Evolutionary conservation across 139 green algal species (phyloP).

Genomic region (Volvox africanus): DNA sequence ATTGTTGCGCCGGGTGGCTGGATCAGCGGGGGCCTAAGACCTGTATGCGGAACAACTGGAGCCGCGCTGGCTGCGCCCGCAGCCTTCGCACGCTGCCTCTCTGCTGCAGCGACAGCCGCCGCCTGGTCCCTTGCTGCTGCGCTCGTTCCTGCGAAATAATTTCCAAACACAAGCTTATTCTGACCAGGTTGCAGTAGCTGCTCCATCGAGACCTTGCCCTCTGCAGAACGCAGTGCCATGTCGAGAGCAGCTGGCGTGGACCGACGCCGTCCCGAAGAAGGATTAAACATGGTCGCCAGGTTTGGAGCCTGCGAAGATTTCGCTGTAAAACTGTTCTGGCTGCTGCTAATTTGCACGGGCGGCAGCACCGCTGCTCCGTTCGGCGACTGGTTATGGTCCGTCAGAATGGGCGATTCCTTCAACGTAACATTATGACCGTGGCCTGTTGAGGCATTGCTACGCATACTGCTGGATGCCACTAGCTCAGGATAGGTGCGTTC

Average conservation of each 20-base stretch:
- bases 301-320: neutral
- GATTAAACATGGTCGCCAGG: neutral
- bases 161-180: constrained; percentile 62
- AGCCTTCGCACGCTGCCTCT: constrained; percentile 37
- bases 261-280: constrained; percentile 47
- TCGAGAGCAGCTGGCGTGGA: constrained; percentile 61
- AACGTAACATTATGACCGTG: constrained; percentile 2
- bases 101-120: constrained; percentile 13
- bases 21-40: neutral
- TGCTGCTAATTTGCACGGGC: constrained; percentile 38
- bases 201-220: constrained; percentile 58
- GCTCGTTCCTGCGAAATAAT: constrained; percentile 60
- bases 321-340: constrained; percentile 31
- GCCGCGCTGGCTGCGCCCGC: neutral
- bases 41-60: neutral
- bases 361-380: constrained; percentile 1
- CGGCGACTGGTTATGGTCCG: neutral
- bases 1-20: neutral
- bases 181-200: constrained; percentile 57
- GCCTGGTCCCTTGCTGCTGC: constrained; percentile 18
- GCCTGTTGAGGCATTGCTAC: constrained; percentile 30
- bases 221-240: constrained; percentile 54
- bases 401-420: constrained; percentile 29
- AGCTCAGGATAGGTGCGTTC: constrained; percentile 15
- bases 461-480: constrained; percentile 26